phyloP scores from a whole-genome alignment of 257 asterid species.

The Penstemon newberryi region DNA sequence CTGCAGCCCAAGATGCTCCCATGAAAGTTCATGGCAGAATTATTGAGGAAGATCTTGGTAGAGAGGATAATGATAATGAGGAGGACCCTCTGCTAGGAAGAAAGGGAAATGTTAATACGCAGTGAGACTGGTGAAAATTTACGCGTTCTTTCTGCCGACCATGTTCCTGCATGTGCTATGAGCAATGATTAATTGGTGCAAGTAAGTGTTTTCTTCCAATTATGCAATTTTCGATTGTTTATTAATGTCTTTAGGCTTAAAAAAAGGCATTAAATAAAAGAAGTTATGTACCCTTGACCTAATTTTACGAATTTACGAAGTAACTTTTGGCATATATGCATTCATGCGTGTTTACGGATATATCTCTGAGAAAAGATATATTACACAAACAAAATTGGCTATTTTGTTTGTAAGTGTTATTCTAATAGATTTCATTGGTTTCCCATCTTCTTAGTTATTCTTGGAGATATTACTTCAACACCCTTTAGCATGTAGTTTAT shows the following conservation, averaged over 20 bases:
- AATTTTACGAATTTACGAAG: slow-evolving; percentile 14
- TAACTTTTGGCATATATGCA: background rate
- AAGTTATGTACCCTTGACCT: background rate
- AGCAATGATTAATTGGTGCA: slow-evolving; percentile 71
- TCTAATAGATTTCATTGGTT: background rate
- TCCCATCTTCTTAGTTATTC: slow-evolving; percentile 11
- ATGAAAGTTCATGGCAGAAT: slow-evolving; percentile 75
- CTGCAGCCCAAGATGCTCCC: slow-evolving; percentile 86
- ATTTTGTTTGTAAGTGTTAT: slow-evolving; percentile 14
- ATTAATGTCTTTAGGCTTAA: slow-evolving; percentile 11
- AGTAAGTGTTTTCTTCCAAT: slow-evolving; percentile 38
- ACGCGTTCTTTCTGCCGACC: slow-evolving; percentile 68
- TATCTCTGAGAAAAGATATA: no score
- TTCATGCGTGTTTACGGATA: background rate
- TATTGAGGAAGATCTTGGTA: slow-evolving; percentile 60
- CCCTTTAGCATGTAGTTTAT: slow-evolving; percentile 15
- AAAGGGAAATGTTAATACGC: slow-evolving; percentile 81
- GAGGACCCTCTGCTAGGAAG: slow-evolving; percentile 63
- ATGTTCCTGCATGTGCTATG: slow-evolving; percentile 66
- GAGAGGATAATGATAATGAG: slow-evolving; percentile 35
- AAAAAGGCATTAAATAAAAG: slow-evolving; percentile 13
- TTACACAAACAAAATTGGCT: background rate
- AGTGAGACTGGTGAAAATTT: slow-evolving; percentile 79
- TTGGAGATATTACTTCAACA: slow-evolving; percentile 18
- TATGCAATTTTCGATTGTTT: slow-evolving; percentile 18